Conservation (phyloP, 371 early-diverging fungal species). For the Mortierella sp. region DNA sequence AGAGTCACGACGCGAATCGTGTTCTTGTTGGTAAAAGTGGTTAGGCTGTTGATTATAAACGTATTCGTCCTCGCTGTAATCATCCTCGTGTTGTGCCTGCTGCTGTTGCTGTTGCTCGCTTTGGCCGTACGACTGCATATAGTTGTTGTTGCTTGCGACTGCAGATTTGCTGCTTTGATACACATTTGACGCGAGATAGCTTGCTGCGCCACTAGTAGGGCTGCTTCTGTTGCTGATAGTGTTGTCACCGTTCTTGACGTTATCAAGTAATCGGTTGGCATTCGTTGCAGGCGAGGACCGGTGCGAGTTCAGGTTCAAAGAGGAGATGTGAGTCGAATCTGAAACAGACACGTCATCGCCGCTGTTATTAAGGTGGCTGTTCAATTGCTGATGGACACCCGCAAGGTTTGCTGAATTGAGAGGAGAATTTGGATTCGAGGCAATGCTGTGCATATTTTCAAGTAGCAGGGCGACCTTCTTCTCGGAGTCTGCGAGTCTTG, state of each 20-base stretch:
- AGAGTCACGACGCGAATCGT: conserved; percentile 26
- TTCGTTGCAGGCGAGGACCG: conserved; percentile 11
- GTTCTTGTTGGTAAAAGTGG: conserved; percentile 11
- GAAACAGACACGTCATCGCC: background rate
- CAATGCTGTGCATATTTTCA: conserved; percentile 44
- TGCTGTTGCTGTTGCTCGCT: background rate
- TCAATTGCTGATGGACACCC: conserved; percentile 42
- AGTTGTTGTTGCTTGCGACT: conserved; percentile 8
- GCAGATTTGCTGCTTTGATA: conserved; percentile 8
- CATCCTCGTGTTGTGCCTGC: conserved; percentile 5
- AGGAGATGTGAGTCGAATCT: conserved; percentile 1
- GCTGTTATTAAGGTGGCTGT: background rate
- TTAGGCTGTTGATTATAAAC: conserved; percentile 6
- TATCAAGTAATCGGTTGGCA: conserved; percentile 18
- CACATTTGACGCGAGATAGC: background rate
- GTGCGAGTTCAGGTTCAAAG: background rate
- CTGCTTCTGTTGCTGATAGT: conserved; percentile 12
- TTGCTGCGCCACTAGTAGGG: background rate
- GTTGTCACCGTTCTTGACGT: conserved; percentile 15
- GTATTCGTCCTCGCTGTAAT: conserved; percentile 27
- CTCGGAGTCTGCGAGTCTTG: conserved; percentile 42
- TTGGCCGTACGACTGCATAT: background rate
- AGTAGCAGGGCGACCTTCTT: conserved; percentile 49
- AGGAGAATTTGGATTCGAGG: conserved; percentile 41
- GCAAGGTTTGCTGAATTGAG: conserved; percentile 41